Percentiles rank a stretch among this genome's conserved stretches.
These are phyloP conservation scores for Colletotrichum godetiae DNA, from an alignment of 2,329 filamentous ascomycete genomes.

Conservation along the genomic window DNA sequence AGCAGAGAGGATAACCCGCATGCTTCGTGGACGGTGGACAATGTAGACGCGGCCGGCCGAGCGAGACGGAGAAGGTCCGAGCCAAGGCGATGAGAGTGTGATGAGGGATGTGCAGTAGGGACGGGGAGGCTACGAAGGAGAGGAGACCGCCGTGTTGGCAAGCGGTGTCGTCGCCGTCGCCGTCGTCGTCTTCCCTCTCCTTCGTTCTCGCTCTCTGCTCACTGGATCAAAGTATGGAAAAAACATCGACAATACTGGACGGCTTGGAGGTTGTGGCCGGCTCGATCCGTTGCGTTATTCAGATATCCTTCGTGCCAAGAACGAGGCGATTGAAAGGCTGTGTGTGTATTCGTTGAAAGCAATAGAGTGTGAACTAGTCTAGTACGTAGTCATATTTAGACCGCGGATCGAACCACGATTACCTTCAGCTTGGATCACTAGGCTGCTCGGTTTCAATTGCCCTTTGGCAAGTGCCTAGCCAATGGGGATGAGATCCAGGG, in stretches of 20 bases:
- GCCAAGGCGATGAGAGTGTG: neutral
- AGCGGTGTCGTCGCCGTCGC: neutral
- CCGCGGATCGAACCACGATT: constrained; percentile 6
- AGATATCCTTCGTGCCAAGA: neutral
- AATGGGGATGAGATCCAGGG: neutral
- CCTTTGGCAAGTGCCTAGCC: neutral
- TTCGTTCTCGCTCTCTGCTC: neutral
- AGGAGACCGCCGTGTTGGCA: neutral
- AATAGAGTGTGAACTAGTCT: neutral
- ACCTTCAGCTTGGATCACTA: neutral
- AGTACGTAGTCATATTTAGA: neutral
- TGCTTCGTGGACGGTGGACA: neutral
- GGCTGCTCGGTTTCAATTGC: neutral
- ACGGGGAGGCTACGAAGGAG: neutral
- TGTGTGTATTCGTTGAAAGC: neutral
- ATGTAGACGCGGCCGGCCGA: neutral
- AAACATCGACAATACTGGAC: neutral
- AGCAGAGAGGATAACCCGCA: neutral
- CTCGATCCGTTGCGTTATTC: neutral
- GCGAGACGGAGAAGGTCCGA: neutral
- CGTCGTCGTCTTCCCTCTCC: neutral
- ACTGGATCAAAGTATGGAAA: neutral
- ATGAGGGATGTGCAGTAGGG: neutral
- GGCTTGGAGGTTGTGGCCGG: neutral
- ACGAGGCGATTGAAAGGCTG: neutral